Evolutionary conservation across 768 basidiomycete genomes (phyloP).

Genomic region (Hypholoma sublateritium): DNA sequence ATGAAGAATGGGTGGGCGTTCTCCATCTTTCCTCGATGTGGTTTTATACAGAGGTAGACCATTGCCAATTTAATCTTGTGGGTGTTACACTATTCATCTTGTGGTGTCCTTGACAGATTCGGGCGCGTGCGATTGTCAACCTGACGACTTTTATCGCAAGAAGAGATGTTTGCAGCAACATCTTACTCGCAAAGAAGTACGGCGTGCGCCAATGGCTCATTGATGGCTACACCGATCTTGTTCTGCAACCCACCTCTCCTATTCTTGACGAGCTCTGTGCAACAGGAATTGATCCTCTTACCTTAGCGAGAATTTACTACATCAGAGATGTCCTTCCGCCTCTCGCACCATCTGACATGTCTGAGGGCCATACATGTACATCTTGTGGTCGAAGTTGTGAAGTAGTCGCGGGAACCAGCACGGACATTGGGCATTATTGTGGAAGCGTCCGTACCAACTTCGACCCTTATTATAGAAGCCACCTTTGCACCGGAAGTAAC

Average conservation of each 20-base stretch:
- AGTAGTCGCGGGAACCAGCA: too few relatives aligned
- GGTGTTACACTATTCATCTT: background rate
- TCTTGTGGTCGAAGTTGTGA: too few relatives aligned
- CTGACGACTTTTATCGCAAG: background rate
- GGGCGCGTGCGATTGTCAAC: background rate
- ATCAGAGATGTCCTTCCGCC: too few relatives aligned
- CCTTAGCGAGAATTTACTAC: too few relatives aligned
- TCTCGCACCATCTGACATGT: too few relatives aligned
- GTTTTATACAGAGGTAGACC: slow-evolving; percentile 4
- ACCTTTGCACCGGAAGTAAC: too few relatives aligned
- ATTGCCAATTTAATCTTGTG: background rate
- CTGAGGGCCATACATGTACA: too few relatives aligned
- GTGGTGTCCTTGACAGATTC: background rate
- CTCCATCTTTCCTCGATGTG: slow-evolving; percentile 10
- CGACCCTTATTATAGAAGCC: too few relatives aligned
- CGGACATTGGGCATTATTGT: too few relatives aligned
- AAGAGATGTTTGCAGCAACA: background rate
- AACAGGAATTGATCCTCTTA: background rate
- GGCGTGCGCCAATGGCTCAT: slow-evolving; percentile 5
- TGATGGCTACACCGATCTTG: slow-evolving; percentile 1
- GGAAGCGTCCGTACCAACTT: too few relatives aligned
- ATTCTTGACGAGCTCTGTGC: background rate
- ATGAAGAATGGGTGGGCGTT: slow-evolving; percentile 8
- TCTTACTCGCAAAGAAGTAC: slow-evolving; percentile 7
- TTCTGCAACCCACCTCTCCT: background rate